Conservation (phyloP, 768 basidiomycete species). For the Lactarius akahatsu region DNA sequence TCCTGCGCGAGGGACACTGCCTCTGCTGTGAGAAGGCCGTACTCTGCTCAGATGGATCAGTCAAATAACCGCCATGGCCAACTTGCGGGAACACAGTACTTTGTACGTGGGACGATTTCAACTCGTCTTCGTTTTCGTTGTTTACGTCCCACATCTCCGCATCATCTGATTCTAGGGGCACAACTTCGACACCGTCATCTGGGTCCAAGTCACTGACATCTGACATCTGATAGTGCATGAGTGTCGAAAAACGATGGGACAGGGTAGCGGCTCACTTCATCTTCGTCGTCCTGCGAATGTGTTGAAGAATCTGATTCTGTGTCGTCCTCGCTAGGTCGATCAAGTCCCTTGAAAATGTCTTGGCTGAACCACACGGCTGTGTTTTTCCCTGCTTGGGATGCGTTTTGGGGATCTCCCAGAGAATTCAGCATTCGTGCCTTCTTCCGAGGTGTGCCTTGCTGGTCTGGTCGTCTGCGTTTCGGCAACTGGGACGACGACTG, state of each 20-base stretch:
- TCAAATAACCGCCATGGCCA: background rate
- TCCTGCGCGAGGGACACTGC: constrained; percentile 89
- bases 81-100: constrained; percentile 46
- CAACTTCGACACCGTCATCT: constrained; percentile 71
- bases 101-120: constrained; percentile 60
- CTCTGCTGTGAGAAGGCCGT: constrained; percentile 83
- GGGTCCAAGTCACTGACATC: constrained; percentile 35
- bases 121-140: constrained; percentile 69
- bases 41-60: constrained; percentile 46
- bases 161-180: constrained; percentile 57
- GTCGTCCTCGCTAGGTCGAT: constrained; percentile 42
- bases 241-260: background rate
- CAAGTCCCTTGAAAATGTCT: constrained; percentile 72
- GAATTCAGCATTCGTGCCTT: constrained; percentile 53
- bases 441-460: constrained; percentile 42
- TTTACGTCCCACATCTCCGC: constrained; percentile 79
- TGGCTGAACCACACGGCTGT: constrained; percentile 96
- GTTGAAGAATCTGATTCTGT: constrained; percentile 31
- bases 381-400: constrained; percentile 46
- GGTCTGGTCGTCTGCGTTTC: constrained; percentile 45
- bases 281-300: constrained; percentile 10
- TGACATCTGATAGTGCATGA: constrained; percentile 9
- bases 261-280: constrained; percentile 19
- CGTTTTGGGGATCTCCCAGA: constrained; percentile 41
- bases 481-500: constrained; percentile 26